A percentile compares a stretch with the other conserved stretches of the same genome.
Evolutionary conservation across 164 flowering plant genomes (phyloP).

Genomic region (Taxillus chinensis): DNA sequence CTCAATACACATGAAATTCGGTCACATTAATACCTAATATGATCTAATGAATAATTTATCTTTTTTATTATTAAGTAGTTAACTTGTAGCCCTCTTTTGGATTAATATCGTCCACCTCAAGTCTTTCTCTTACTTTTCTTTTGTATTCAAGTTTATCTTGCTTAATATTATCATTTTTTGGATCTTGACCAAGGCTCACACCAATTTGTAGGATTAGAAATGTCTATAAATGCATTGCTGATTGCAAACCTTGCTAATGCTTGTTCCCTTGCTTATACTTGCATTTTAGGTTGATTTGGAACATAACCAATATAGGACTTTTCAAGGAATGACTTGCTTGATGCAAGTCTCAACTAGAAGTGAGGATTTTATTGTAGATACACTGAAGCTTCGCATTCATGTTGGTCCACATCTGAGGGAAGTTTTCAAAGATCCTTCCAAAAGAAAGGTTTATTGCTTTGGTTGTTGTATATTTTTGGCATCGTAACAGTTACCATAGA

Average conservation of each 20-base stretch:
- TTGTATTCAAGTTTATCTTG: background rate
- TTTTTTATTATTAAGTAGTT: no score
- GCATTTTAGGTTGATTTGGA: conserved; percentile 81
- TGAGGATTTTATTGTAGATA: conserved; percentile 89
- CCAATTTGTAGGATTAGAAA: no score
- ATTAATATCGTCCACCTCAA: no score
- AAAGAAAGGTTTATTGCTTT: conserved; percentile 54
- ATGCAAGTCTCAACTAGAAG: conserved; percentile 98
- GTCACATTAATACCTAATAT: no score
- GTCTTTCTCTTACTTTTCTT: no score
- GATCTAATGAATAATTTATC: no score
- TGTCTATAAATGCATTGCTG: no score
- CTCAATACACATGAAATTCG: no score
- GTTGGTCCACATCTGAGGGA: conserved; percentile 89
- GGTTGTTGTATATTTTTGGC: conserved; percentile 3
- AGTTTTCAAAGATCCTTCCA: conserved; percentile 79
- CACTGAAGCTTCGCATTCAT: conserved; percentile 78
- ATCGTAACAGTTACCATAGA: background rate
- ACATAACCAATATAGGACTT: conserved; percentile 91
- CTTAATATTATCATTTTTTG: background rate
- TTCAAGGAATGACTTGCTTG: conserved; percentile 97
- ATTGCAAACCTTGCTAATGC: background rate
- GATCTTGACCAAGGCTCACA: background rate
- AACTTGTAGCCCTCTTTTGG: no score
- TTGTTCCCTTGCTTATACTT: background rate